These are phyloP conservation scores for Breynia disticha DNA, from an alignment of 441 rosid genomes.

Conservation along the genomic window DNA sequence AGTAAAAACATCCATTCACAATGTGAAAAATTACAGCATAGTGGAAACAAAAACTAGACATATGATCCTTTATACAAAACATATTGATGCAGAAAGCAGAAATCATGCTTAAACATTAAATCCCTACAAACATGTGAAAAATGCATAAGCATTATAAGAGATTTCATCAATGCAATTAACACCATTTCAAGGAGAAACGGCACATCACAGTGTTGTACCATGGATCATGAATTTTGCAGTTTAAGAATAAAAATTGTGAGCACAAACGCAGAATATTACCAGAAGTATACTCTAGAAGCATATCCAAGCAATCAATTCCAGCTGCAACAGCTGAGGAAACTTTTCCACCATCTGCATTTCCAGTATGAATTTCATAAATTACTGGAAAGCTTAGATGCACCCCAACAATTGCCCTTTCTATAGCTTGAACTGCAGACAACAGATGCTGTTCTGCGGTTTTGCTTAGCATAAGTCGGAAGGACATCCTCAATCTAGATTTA, in stretches of 20 bases:
- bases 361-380: constrained; percentile 42
- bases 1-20: not conserved
- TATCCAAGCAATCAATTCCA: constrained; percentile 81
- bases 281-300: constrained; percentile 70
- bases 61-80: not conserved
- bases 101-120: not conserved
- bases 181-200: no score
- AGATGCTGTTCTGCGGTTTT: constrained; percentile 58
- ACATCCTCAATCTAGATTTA: constrained; percentile 58
- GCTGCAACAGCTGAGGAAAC: constrained; percentile 70
- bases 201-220: no score
- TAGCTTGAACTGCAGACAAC: constrained; percentile 56
- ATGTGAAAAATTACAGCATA: not conserved
- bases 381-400: constrained; percentile 36
- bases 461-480: constrained; percentile 50
- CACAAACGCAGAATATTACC: constrained; percentile 33
- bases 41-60: not conserved
- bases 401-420: constrained; percentile 80
- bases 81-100: not conserved
- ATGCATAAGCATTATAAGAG: no score
- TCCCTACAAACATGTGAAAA: not conserved
- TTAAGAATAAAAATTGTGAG: not conserved
- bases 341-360: constrained; percentile 51
- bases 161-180: no score
- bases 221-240: no score